Percentiles rank a stretch among this genome's conserved stretches.
Evolutionary conservation across 331 rosid species (phyloP).

Genomic region (Malus hybrid): DNA sequence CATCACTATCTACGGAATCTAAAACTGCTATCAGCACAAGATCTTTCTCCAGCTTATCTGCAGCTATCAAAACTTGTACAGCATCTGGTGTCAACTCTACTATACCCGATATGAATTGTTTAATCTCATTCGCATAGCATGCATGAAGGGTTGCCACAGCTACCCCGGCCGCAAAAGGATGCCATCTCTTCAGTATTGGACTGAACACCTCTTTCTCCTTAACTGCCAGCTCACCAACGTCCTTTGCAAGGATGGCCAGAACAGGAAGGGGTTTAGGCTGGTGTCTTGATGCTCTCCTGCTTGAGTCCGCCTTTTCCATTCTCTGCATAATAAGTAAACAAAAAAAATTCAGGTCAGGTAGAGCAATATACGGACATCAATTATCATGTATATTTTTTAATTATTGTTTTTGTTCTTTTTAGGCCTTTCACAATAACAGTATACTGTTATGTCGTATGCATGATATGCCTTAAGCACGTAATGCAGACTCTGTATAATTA

Average conservation of each 20-base stretch:
- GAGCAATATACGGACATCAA: neutral
- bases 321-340: conserved; percentile 30
- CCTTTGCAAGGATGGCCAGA: conserved; percentile 76
- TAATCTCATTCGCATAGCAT: conserved; percentile 82
- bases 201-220: conserved; percentile 76
- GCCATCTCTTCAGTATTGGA: conserved; percentile 83
- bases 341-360: conserved; percentile 20
- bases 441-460: neutral
- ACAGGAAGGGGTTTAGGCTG: conserved; percentile 65
- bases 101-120: conserved; percentile 60
- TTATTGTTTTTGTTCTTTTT: neutral
- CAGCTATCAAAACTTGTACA: conserved; percentile 74
- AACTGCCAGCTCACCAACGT: conserved; percentile 64
- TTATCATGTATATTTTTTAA: neutral
- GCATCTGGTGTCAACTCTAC: conserved; percentile 92
- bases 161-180: conserved; percentile 89
- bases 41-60: conserved; percentile 95
- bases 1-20: conserved; percentile 95
- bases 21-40: conserved; percentile 94
- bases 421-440: neutral
- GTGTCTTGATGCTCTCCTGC: conserved; percentile 65
- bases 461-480: neutral
- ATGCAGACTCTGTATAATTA: too few relatives aligned
- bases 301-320: conserved; percentile 68
- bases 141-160: conserved; percentile 94